Evolutionary conservation across 2,329 filamentous ascomycete species (phyloP), one percentile per base, ranked within the genome.

Genomic region (Fusarium sp.): DNA sequence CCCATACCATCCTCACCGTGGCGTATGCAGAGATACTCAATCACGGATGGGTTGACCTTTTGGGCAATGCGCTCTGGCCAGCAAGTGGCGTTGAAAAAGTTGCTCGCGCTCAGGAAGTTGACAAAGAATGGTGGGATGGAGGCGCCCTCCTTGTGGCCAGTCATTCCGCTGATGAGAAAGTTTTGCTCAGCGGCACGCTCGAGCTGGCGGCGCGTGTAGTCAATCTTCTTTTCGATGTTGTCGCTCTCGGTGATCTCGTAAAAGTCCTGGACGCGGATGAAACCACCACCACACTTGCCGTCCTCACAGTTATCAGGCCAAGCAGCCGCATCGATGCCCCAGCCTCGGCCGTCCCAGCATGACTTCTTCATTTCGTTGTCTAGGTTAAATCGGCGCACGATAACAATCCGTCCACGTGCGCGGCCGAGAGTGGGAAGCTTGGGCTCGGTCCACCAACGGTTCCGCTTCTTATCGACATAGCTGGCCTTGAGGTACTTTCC

Each of bases 51-150:
- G 84, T 98, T 98, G 57, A 98, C 88, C 84, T 93, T 94, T 22
- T 91, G 92, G 1, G 96, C 96, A 80, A 99, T 94, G 79, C 90
- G 92, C 82, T 98, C 95, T 0, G 96, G 96, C 96, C 96, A 99
- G 82, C 95, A 98, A 64, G 90, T 91, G 1, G 92, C 87, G 74
- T 94, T 95, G 91, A 96, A 98, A 85, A 98, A 98, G 84, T 98
- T 98, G 81, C 93, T 96, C 1, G 92, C 96, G 75, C 89, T 94
- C 71, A 98, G 82, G 80, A 98, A 98, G 82, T 98, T 99, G 82
- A 98, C 85, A 78, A 93, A 97, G 75, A 98, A 88, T 1, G 94
- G 94, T 17, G 86, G 85, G 27, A 79, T 72, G 9, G 67, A 83
- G 40, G 80, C 74, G 33, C 74, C 75, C 10, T 77, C 70, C 24